These are phyloP conservation scores for Fusarium poae DNA, from an alignment of 2,329 filamentous ascomycete species.

Conservation along the genomic window DNA sequence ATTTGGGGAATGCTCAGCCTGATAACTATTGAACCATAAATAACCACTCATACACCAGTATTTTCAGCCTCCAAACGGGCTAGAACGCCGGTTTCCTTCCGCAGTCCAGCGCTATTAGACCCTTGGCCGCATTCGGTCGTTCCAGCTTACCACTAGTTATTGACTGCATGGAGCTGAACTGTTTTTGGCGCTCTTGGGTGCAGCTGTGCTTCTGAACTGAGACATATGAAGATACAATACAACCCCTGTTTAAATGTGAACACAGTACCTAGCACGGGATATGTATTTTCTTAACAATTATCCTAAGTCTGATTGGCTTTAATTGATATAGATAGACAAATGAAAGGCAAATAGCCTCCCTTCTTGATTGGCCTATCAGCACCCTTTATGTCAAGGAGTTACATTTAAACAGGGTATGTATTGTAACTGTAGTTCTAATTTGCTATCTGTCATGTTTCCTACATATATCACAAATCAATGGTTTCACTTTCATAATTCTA, in stretches of 20 bases:
- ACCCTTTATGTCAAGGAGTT: no score
- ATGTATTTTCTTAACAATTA: no score
- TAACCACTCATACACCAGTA: not conserved
- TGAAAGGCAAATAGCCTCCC: no score
- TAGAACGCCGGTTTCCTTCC: not conserved
- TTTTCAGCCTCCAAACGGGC: not conserved
- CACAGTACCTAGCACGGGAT: no score
- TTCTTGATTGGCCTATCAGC: no score
- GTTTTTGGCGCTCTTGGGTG: not conserved
- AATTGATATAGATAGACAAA: no score
- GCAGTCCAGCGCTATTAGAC: not conserved
- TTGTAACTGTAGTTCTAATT: not conserved
- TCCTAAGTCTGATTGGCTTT: no score
- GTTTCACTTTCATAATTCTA: not conserved
- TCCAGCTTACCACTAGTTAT: not conserved
- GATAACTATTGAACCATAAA: not conserved
- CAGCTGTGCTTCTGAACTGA: not conserved
- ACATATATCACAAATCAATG: not conserved
- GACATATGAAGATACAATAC: not conserved
- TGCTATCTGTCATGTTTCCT: not conserved
- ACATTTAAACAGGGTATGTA: no score
- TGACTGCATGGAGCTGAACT: not conserved
- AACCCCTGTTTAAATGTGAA: no score
- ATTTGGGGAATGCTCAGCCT: not conserved
- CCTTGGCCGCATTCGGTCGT: not conserved